Base-by-base conservation (phyloP, 768 basidiomycete species). In the Lactarius trivialis region DNA sequence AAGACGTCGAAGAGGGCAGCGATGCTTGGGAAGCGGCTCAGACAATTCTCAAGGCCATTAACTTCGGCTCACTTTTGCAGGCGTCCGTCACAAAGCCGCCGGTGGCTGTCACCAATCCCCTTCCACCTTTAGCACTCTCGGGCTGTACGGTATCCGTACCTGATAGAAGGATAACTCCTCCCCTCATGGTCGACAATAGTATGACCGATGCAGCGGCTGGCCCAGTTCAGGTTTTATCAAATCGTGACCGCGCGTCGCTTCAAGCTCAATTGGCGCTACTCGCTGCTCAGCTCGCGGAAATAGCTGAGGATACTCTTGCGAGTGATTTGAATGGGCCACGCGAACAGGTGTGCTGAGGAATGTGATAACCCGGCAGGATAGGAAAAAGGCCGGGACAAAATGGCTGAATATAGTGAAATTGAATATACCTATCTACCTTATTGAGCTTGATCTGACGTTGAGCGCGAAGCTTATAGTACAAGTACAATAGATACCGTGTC, bases 21-120 rank as follows among this genome's bases (percentile, higher is more conserved):
- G 85, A 87, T 61, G 85, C 86, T 14, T 89, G 87, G 80, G 84
- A 88, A 69, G 88, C 88, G 0, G 88, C 88, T 8, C 86, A 89
- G 68, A 86, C 82, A 64, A 90, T 90, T 52, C 77, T 90, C 57
- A 83, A 85, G 67, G 88, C 87, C 3, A 88, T 90, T 73, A 88
- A 89, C 70, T 88, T 89, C 68, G 83, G 82, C 4, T 76, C 74
- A 24, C 71, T 86, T 30, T 72, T 82, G 32, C 77, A 80, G 63
- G 81, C 34, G 74, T 75, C n/a, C 67, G 65, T 26, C 56, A 8
- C 26, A 19, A 55, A 59, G 26, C 58, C 60, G 9, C 67, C 39
- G 61, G 68, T 58, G 56, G 63, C 54, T 65, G 15, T 64, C 24
- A 21, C 61, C 14, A 48, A 24, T 7, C 55, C 49, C 54, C 19